Evolutionary conservation across 148 eudicot genomes (phyloP), one percentile per base, ranked within the genome.

Genomic region (Dysphania ambrosioides): DNA sequence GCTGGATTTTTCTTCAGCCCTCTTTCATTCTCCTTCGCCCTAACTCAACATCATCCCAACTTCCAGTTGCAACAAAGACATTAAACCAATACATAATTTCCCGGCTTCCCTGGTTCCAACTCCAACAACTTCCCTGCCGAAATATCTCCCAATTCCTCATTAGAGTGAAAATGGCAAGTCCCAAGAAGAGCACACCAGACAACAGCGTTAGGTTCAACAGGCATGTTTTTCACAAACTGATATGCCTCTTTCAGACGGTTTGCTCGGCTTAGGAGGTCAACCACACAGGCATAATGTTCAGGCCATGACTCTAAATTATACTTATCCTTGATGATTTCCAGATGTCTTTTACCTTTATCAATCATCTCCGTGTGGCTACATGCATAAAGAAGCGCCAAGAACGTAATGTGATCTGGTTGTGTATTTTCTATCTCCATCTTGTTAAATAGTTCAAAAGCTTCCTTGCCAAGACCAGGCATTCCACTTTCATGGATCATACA

Each of bases 241-340:
- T 80, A 85, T 38, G 99, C 99, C 71, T 95, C 99, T 75, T 88
- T 84, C n/a, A 92, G 58, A 38, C 78, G 79, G 65, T 90, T 89
- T 72, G 96, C 91, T 69, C 96, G 92, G 21, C 97, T 97, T 72
- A 95, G 87, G 70, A 95, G 88, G 81, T 95, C 99, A 70, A 90
- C 96, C 66, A 95, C 77, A 83, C 97, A 92, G 1, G 91, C 90
- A 78, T 86, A 87, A 76, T 95, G 99, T 65, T 95, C 94, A 12
- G 92, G 88, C 97, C 94, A 92, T 44, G 97, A 94, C 62, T 86
- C 90, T 70, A 95, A 72, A 19, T 78, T 76, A 75, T 92, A 86
- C 44, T 84, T 76, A 53, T 34, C 24, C 70, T 56, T 75, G 97
- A 95, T 92, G 9, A 70, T 38, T 51, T 86, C 72, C 27, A 92